Percentiles rank a stretch among this genome's conserved stretches.
phyloP scores from a whole-genome alignment of 2,329 filamentous ascomycete genomes.

The Talaromyces sp. region DNA sequence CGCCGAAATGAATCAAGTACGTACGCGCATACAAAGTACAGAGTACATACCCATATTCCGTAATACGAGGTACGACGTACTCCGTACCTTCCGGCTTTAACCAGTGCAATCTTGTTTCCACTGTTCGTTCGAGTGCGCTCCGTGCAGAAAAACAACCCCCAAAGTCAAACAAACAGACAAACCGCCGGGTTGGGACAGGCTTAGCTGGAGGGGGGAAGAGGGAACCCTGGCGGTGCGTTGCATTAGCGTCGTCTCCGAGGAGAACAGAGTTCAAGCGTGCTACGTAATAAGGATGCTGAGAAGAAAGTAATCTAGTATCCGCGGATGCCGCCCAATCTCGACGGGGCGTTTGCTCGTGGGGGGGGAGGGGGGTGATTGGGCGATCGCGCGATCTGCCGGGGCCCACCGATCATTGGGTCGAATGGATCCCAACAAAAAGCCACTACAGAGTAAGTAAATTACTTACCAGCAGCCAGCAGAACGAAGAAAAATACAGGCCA shows the following conservation, averaged over 20 bases:
- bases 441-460: background rate
- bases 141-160: too few species aligned
- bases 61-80: too few species aligned
- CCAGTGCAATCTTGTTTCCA: too few species aligned
- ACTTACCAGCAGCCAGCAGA: too few species aligned
- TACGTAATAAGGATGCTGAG: background rate
- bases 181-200: background rate
- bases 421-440: background rate
- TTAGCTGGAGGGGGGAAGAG: too few species aligned
- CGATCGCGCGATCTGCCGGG: constrained; percentile 9
- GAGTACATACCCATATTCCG: too few species aligned
- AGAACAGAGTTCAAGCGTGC: background rate
- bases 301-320: background rate
- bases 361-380: constrained; percentile 6
- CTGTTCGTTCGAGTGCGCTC: too few species aligned
- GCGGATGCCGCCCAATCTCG: constrained; percentile 11
- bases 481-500: background rate
- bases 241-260: background rate
- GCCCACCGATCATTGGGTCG: background rate
- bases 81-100: too few species aligned
- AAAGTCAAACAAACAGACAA: background rate
- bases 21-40: too few species aligned
- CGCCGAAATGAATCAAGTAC: too few species aligned
- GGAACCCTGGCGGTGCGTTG: background rate
- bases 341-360: constrained; percentile 8